Base-by-base conservation (phyloP, 306 rosid genomes). In the Prunus mume region DNA sequence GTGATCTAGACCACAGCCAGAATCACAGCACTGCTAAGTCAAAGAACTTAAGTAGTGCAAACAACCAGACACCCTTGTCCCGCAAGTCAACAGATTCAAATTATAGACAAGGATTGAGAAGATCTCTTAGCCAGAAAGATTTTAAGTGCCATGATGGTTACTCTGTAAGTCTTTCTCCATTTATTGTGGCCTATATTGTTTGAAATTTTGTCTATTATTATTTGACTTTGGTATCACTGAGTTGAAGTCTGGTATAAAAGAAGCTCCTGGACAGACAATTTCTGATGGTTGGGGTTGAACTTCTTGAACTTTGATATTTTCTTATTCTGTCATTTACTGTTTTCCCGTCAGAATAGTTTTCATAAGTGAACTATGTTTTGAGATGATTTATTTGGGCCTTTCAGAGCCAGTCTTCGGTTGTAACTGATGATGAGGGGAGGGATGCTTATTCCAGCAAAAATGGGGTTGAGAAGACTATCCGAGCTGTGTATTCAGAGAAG, bases 331-430 rank as follows among this genome's bases (percentile, higher is more conserved):
- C 76, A 12, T 15, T 67, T 68, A 20, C 62, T 52, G 27, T 55
- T 84, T 74, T 64, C 68, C 34, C 74, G 38, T 52, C 34, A 6
- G 38, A 67, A 52, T 41, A 11, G 32, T 63, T 25, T 68, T 78
- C 25, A 14, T 58, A 20, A 30, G 28, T 73, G 66, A 51, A 43
- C 58, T 67, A 71, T 71, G 62, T 54, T n/a, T 28, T 68, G 62
- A 74, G 73, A 50, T 45, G n/a, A 64, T 82, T 43, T 74, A 47
- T 82, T 12, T 65, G 82, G 55, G 56, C 54, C 67, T 85, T 86
- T 77, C 90, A 95, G 98, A 96, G 98, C 83, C 97, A 90, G 43
- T 92, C 99, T 65, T 95, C 96, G 15, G 90, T 92, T 80, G 84
- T 92, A 72, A 92, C 96, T 4, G 96, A 92, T 74, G 99, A 96